Base-by-base conservation (phyloP, 2,329 filamentous ascomycete species). In the Microcera coccophila region DNA sequence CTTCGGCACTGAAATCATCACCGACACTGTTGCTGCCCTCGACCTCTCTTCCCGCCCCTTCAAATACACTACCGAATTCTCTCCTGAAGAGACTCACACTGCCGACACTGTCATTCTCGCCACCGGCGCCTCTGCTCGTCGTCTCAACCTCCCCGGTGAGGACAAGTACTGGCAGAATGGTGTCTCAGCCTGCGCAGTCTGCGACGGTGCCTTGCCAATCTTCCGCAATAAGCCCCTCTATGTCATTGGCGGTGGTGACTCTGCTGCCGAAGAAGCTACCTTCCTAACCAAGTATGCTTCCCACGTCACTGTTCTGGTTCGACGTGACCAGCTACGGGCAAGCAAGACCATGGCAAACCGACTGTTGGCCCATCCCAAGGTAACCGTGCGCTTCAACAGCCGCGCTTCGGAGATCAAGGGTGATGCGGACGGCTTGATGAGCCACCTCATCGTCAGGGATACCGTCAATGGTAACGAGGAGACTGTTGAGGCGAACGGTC, bases 261-360 rank as follows among this genome's bases (percentile, higher is more conserved):
- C 88, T 14, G 93, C 93, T 15, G 93, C 94, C 20, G 94, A 98
- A 72, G 93, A 98, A 78, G 90, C 90, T 43, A 85, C 95, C 58
- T 98, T 96, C 74, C 73, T 98, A 57, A 95, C 93, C 49, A 98
- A 97, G 77, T 98, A 97, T 73, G 93, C 86, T 52, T 89, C 84
- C 70, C 89, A 93, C 66, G 91, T 98, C 49, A 95, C 87, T 16
- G 93, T 98, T 5, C 79, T 98, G 26, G 94, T 98, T 45, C 82
- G 93, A 53, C 84, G 81, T 60, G 90, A 95, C 63, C 80, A 85
- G 65, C 79, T 98, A 52, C 82, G 93, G 47, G 93, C 93, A 34
- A 88, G 82, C 70, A 89, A 84, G 71, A 87, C 91, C 59, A 98
- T 98, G 85, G 90, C 90, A 35, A 86, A 85, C 60, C 80, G 93